Conservation (phyloP, 768 basidiomycete genomes). For the Amanita thiersii region DNA sequence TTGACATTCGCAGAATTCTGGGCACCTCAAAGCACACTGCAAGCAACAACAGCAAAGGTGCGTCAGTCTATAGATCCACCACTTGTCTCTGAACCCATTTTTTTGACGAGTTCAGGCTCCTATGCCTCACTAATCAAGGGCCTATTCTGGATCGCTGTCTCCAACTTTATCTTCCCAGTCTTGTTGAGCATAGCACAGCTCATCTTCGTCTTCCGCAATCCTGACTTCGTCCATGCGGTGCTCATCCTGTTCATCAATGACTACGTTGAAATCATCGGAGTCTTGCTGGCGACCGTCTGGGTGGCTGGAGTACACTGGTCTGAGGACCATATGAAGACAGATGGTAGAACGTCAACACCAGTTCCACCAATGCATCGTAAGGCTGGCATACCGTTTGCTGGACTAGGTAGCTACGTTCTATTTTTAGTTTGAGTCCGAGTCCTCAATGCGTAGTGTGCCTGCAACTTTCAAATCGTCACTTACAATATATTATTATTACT, state of each 20-base stretch:
- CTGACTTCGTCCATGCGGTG: constrained; percentile 4
- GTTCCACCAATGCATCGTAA: no score
- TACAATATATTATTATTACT: no score
- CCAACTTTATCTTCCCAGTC: constrained; percentile 21
- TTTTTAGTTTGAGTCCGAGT: no score
- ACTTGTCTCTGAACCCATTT: background rate
- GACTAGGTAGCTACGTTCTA: no score
- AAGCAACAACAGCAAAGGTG: no score
- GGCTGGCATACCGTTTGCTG: no score
- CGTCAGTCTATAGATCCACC: no score
- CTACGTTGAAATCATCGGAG: constrained; percentile 20
- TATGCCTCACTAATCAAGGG: constrained; percentile 10
- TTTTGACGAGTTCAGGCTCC: constrained; percentile 8
- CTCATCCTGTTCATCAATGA: constrained; percentile 13
- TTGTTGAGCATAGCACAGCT: constrained; percentile 17
- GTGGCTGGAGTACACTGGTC: no score
- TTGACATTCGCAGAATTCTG: constrained; percentile 7
- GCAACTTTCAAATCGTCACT: no score
- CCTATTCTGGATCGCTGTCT: constrained; percentile 19
- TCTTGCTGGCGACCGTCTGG: constrained; percentile 21
- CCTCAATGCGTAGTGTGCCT: no score
- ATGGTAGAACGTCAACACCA: no score
- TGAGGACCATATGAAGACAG: no score
- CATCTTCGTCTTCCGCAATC: constrained; percentile 8
- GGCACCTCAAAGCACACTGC: background rate